A percentile compares a stretch with the other conserved stretches of the same genome.
Evolutionary conservation across 139 green algal genomes (phyloP).

Genomic region (Chlorella sp.): DNA sequence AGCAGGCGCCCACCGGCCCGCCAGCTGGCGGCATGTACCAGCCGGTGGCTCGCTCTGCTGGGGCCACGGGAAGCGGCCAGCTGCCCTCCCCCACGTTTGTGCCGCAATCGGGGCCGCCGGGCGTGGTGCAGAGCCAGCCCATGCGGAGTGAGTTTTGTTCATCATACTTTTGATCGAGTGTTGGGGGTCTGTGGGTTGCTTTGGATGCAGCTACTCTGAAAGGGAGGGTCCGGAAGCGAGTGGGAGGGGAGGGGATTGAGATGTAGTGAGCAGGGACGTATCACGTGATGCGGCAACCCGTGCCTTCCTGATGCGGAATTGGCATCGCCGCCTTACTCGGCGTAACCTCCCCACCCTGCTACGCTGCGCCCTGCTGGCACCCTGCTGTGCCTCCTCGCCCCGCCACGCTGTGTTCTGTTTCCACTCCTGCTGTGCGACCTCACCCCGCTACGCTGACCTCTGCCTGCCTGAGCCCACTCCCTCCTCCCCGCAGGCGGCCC

Average conservation of each 20-base stretch:
- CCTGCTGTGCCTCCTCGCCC: too few species aligned
- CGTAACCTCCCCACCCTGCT: too few species aligned
- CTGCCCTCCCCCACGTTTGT: slow-evolving; percentile 34
- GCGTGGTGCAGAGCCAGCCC: background rate
- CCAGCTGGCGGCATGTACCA: background rate
- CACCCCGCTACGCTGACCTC: too few species aligned
- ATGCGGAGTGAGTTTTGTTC: background rate
- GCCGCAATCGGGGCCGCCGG: slow-evolving; percentile 28
- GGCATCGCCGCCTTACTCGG: too few species aligned
- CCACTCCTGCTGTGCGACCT: background rate
- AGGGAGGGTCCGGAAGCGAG: too few species aligned
- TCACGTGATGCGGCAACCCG: too few species aligned
- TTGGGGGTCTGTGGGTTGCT: background rate
- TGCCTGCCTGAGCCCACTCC: too few species aligned
- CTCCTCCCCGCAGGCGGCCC: slow-evolving; percentile 2
- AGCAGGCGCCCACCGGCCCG: background rate
- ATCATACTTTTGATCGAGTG: too few species aligned
- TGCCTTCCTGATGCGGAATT: too few species aligned
- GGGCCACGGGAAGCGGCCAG: background rate
- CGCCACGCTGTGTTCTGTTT: too few species aligned
- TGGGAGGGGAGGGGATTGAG: background rate
- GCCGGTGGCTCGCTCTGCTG: background rate
- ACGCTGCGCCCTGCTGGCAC: too few species aligned
- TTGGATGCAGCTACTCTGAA: background rate
- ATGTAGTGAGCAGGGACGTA: too few species aligned